Evolutionary conservation across 805 yeast species (phyloP).

Genomic region (Metschnikowia noctiluminum): DNA sequence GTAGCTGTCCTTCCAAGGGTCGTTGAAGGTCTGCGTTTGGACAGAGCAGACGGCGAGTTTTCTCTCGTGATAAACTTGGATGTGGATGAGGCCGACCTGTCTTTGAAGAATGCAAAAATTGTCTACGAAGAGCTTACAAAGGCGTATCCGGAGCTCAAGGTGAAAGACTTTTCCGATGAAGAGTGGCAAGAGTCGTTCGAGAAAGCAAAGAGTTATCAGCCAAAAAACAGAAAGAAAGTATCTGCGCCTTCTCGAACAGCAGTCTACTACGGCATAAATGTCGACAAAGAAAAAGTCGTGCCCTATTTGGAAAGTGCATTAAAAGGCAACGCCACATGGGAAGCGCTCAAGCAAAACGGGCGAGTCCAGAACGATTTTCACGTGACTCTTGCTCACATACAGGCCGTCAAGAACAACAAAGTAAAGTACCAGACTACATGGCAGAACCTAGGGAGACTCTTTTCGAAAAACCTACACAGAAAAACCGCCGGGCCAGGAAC

Average conservation of each 20-base stretch:
- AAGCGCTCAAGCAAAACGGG: conserved; percentile 21
- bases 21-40: conserved; percentile 10
- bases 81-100: conserved; percentile 19
- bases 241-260: conserved; percentile 9
- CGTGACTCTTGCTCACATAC: conserved; percentile 58
- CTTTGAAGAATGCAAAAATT: conserved; percentile 40
- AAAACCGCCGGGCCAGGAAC: conserved; percentile 27
- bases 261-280: conserved; percentile 12
- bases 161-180: conserved; percentile 24
- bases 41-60: conserved; percentile 54
- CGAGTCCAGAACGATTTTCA: conserved; percentile 59
- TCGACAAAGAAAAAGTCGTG: conserved; percentile 1
- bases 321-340: conserved; percentile 18
- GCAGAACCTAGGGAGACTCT: conserved; percentile 13
- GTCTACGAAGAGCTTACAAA: conserved; percentile 30
- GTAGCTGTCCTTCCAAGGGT: conserved; percentile 1
- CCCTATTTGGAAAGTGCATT: conserved; percentile 15
- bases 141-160: conserved; percentile 8
- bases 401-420: conserved; percentile 8
- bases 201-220: conserved; percentile 52
- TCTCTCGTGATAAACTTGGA: conserved; percentile 60
- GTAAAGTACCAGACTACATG: conserved; percentile 6
- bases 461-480: conserved; percentile 14
- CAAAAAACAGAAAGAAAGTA: conserved; percentile 43
- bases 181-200: conserved; percentile 46